A percentile compares a stretch with the other conserved stretches of the same genome.
Evolutionary conservation across 768 basidiomycete genomes (phyloP).

Genomic region (Leccinum disarticulatum): DNA sequence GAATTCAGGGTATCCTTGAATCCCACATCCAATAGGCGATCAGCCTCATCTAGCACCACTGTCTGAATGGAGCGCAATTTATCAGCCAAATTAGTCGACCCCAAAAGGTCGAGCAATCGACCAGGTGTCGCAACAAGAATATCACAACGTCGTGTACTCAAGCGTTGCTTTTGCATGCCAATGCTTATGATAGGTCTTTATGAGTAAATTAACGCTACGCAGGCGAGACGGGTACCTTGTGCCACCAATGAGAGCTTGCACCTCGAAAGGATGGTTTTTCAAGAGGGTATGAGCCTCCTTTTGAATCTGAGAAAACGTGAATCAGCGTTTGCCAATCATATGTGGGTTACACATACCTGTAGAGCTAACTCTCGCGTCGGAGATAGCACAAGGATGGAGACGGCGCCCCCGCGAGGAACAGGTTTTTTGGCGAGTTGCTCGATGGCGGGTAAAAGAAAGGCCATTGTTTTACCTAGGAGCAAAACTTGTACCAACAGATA

Average conservation of each 20-base stretch:
- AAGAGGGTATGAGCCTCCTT: constrained; percentile 58
- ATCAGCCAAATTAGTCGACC: constrained; percentile 39
- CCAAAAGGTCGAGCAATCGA: constrained; percentile 68
- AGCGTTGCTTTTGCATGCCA: constrained; percentile 25
- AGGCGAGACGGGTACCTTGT: constrained; percentile 38
- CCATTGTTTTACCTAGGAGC: constrained; percentile 60
- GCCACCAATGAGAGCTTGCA: constrained; percentile 55
- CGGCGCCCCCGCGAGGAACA: constrained; percentile 18
- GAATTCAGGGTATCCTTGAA: constrained; percentile 69
- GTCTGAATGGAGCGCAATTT: constrained; percentile 41
- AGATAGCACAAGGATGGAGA: constrained; percentile 65
- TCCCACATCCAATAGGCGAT: constrained; percentile 71
- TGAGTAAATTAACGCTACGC: constrained; percentile 1
- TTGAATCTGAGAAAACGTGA: constrained; percentile 47
- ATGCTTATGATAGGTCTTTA: constrained; percentile 17
- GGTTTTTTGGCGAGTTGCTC: constrained; percentile 58
- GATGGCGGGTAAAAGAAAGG: constrained; percentile 74
- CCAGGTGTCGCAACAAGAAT: constrained; percentile 77
- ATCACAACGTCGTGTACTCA: constrained; percentile 38
- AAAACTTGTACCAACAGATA: background rate
- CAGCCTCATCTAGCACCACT: constrained; percentile 72
- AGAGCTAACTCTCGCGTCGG: constrained; percentile 75
- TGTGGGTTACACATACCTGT: constrained; percentile 48
- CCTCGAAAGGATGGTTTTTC: constrained; percentile 40
- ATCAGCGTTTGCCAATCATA: background rate